phyloP scores from a whole-genome alignment of 371 early-diverging fungal genomes.

The Actinomucor elegans region DNA sequence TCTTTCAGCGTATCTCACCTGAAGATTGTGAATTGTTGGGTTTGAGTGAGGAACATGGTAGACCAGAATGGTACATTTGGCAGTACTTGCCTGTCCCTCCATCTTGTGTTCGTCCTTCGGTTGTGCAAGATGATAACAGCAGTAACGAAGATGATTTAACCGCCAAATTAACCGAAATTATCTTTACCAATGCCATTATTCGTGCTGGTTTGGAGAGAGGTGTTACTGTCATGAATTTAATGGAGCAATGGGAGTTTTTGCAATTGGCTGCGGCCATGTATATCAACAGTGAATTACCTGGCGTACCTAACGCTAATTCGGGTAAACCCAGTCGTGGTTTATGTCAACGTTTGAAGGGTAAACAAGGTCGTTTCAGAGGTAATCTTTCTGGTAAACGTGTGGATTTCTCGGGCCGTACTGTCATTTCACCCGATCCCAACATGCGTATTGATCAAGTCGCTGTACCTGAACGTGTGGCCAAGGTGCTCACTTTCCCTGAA shows the following conservation, averaged over 20 bases:
- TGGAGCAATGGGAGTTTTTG: slow-evolving; percentile 99
- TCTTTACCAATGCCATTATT: slow-evolving; percentile 91
- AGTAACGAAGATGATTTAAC: slow-evolving; percentile 99
- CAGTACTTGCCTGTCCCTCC: slow-evolving; percentile 97
- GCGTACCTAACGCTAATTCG: slow-evolving; percentile 59
- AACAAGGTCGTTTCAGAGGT: slow-evolving; percentile 99
- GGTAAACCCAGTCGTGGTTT: slow-evolving; percentile 90
- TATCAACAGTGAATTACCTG: slow-evolving; percentile 96
- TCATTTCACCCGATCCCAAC: slow-evolving; percentile 99
- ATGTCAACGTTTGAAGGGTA: slow-evolving; percentile 99
- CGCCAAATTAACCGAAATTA: slow-evolving; percentile 96
- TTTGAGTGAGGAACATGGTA: slow-evolving; percentile 78
- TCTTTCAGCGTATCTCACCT: slow-evolving; percentile 86
- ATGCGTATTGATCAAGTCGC: slow-evolving; percentile 98
- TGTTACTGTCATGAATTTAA: slow-evolving; percentile 67
- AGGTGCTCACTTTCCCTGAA: slow-evolving; percentile 97
- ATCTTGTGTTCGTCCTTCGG: slow-evolving; percentile 96
- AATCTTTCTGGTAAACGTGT: slow-evolving; percentile 99
- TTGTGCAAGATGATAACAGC: slow-evolving; percentile 88
- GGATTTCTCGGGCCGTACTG: slow-evolving; percentile 99
- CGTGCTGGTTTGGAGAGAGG: slow-evolving; percentile 86
- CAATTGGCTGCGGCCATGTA: slow-evolving; percentile 96
- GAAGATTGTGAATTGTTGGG: slow-evolving; percentile 98
- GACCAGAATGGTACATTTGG: slow-evolving; percentile 95
- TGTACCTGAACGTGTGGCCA: slow-evolving; percentile 96